Percentiles rank a stretch among this genome's conserved stretches.
These are phyloP conservation scores for Evernia prunastri DNA, from an alignment of 495 filamentous ascomycete genomes.

Conservation along the genomic window DNA sequence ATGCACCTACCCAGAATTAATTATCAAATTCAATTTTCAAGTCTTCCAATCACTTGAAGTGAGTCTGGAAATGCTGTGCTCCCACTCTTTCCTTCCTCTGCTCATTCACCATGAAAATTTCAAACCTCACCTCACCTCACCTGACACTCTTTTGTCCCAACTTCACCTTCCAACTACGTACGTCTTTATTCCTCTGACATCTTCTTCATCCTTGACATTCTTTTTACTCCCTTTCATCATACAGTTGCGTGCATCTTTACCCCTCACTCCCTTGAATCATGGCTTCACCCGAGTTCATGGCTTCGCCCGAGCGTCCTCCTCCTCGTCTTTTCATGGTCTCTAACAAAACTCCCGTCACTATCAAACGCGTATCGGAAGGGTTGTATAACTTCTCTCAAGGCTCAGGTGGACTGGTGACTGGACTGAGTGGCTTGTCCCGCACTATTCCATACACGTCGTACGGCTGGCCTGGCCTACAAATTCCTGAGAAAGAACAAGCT, in stretches of 20 bases:
- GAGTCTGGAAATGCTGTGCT: too few relatives aligned
- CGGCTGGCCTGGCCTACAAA: conserved; percentile 89
- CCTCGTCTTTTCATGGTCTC: conserved; percentile 71
- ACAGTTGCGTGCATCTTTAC: not conserved
- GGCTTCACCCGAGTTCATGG: not conserved
- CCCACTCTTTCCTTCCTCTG: not conserved
- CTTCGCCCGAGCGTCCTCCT: too few relatives aligned
- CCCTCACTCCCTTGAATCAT: not conserved
- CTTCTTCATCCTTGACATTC: not conserved
- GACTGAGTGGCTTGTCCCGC: conserved; percentile 82
- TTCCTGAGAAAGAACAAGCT: conserved; percentile 62
- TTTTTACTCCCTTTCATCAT: not conserved
- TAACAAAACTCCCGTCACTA: conserved; percentile 90
- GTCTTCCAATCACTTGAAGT: too few relatives aligned
- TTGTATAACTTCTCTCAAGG: conserved; percentile 88
- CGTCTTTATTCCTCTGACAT: not conserved
- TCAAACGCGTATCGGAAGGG: conserved; percentile 82
- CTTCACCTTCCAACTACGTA: not conserved
- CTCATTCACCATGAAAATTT: not conserved
- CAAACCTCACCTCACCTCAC: not conserved
- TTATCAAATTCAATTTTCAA: too few relatives aligned
- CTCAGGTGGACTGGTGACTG: conserved; percentile 88
- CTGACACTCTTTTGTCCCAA: not conserved
- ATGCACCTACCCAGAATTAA: too few relatives aligned
- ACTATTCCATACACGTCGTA: conserved; percentile 95